Evolutionary conservation across 352 stramenopile species (phyloP).

Genomic region (Aphanomyces cochlioides): DNA sequence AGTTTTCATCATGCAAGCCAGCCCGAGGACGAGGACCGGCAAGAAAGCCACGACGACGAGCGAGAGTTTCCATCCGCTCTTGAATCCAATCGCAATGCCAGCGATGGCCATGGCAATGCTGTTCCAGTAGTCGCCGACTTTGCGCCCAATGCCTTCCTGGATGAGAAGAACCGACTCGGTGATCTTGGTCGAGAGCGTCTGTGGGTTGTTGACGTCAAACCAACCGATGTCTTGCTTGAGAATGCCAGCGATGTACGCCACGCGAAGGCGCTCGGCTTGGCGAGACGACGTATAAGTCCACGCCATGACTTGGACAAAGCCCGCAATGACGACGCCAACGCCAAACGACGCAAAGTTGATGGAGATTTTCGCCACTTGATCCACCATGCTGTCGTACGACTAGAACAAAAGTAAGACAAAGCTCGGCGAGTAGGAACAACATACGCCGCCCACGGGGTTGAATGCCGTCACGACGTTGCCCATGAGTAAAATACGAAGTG

Average conservation of each 20-base stretch:
- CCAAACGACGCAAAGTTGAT: slow-evolving; percentile 54
- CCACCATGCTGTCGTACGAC: slow-evolving; percentile 18
- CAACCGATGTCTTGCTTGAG: slow-evolving; percentile 37
- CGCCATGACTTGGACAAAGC: slow-evolving; percentile 51
- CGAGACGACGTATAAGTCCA: slow-evolving; percentile 36
- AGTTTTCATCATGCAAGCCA: slow-evolving; percentile 29
- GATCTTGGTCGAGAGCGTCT: slow-evolving; percentile 46
- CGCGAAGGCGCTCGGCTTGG: slow-evolving; percentile 23
- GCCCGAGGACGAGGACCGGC: slow-evolving; percentile 14
- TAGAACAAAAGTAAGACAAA: not conserved
- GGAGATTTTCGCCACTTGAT: slow-evolving; percentile 33
- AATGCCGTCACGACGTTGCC: slow-evolving; percentile 26
- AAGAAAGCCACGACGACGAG: slow-evolving; percentile 30
- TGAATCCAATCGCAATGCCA: slow-evolving; percentile 30
- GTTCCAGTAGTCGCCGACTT: slow-evolving; percentile 30
- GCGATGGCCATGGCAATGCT: slow-evolving; percentile 28
- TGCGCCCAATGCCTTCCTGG: slow-evolving; percentile 32
- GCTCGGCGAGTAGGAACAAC: not conserved
- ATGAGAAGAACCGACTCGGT: slow-evolving; percentile 42
- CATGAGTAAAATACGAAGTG: slow-evolving; percentile 29
- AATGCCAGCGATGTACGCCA: slow-evolving; percentile 28
- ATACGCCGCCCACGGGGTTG: slow-evolving; percentile 23
- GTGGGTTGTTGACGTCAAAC: slow-evolving; percentile 31
- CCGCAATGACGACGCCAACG: slow-evolving; percentile 46
- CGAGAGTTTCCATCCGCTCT: slow-evolving; percentile 30